Evolutionary conservation across 345 rosid species (phyloP).

Genomic region (Linum usitatissimum): DNA sequence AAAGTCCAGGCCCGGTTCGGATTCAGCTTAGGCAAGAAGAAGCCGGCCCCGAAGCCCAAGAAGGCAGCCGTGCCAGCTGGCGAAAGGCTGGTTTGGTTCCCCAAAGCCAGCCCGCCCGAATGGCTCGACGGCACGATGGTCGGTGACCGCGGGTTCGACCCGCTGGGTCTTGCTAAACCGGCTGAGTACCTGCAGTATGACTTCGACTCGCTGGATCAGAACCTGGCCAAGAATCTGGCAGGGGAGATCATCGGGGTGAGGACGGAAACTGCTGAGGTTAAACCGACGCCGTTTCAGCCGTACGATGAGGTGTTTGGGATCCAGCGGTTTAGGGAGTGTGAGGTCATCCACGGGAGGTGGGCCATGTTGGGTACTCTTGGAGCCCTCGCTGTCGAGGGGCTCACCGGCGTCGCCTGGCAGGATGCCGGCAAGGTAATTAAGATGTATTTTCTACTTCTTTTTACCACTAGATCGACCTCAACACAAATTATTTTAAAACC

Average conservation of each 20-base stretch:
- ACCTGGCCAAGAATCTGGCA: conserved; percentile 66
- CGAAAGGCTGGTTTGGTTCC: conserved; percentile 67
- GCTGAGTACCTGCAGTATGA: conserved; percentile 82
- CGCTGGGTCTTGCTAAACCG: conserved; percentile 75
- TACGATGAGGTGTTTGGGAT: conserved; percentile 74
- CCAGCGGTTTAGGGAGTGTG: conserved; percentile 86
- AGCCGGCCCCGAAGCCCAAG: conserved; percentile 31
- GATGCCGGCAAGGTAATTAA: conserved; percentile 54
- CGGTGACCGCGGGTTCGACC: conserved; percentile 88
- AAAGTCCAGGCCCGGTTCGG: conserved; percentile 48
- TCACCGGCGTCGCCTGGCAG: conserved; percentile 70
- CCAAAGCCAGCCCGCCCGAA: conserved; percentile 52
- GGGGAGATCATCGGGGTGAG: conserved; percentile 58
- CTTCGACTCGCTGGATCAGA: conserved; percentile 73
- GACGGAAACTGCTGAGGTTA: conserved; percentile 35
- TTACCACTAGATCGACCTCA: too few relatives aligned
- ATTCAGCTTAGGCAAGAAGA: conserved; percentile 44
- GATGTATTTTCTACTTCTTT: too few relatives aligned
- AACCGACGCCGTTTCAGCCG: conserved; percentile 83
- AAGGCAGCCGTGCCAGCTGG: conserved; percentile 9
- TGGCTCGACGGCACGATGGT: conserved; percentile 78
- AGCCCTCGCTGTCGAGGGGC: conserved; percentile 53
- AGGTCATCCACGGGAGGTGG: conserved; percentile 88
- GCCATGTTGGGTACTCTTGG: conserved; percentile 81
- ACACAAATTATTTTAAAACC: too few relatives aligned